These are phyloP conservation scores for Lodderomyces orthopsilosis DNA, from an alignment of 1,139 yeast species.

Conservation along the genomic window DNA sequence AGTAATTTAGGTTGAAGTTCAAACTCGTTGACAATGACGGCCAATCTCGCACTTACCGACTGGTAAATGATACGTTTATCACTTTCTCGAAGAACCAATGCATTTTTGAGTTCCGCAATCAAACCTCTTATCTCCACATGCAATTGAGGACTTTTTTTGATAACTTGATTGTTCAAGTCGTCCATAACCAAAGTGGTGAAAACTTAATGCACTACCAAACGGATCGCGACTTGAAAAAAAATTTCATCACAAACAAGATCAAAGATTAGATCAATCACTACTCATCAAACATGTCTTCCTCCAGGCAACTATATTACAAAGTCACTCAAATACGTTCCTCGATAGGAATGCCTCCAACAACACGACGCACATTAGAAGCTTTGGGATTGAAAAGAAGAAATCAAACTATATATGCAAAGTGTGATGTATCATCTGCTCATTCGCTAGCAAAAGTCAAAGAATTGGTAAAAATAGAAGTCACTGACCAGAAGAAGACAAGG, in stretches of 20 bases:
- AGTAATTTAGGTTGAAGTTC: conserved; percentile 56
- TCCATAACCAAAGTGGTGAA: conserved; percentile 17
- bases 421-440: conserved; percentile 81
- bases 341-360: conserved; percentile 76
- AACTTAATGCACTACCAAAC: neutral
- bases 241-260: conserved; percentile 14
- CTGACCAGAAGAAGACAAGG: conserved; percentile 49
- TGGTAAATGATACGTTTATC: conserved; percentile 4
- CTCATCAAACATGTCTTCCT: conserved; percentile 5
- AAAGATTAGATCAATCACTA: neutral
- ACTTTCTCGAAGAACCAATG: neutral
- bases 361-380: conserved; percentile 62
- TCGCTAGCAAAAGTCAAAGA: conserved; percentile 82
- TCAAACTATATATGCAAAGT: conserved; percentile 68
- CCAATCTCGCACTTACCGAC: conserved; percentile 7
- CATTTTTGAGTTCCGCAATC: neutral
- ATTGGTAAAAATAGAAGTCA: conserved; percentile 79
- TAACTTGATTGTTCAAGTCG: conserved; percentile 18
- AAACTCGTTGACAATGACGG: conserved; percentile 36
- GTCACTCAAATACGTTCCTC: conserved; percentile 78
- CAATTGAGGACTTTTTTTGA: conserved; percentile 19
- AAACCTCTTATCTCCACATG: conserved; percentile 14
- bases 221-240: conserved; percentile 1
- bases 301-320: conserved; percentile 42
- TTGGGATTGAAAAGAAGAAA: conserved; percentile 78